Conservation (phyloP, 176 grass and related monocot species). For the maize (Zea mays) region Zm-B73-REFERENCE-NAM-5.0 NC_050103.1:13184501-13185000, state of each 20-base stretch:
- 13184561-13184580: conserved; percentile 44
- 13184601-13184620: neutral
- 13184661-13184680: neutral
- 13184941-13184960: neutral
- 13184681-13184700: neutral
- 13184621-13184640: neutral
- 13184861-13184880: neutral
- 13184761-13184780: neutral
- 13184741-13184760: neutral
- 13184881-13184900: neutral
- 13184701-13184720: neutral
- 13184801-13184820: neutral
- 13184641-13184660: neutral
- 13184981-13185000: neutral
- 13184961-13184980: neutral
- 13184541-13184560: conserved; percentile 80
- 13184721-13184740: neutral
- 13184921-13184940: neutral
- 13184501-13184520: conserved; percentile 73
- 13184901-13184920: neutral
- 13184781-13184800: neutral
- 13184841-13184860: neutral
- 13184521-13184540: conserved; percentile 87
- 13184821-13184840: neutral
- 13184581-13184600: conserved; percentile 26